Conservation (phyloP, 1,284 basidiomycete genomes). For the Coniferiporia sulphurascens region DNA sequence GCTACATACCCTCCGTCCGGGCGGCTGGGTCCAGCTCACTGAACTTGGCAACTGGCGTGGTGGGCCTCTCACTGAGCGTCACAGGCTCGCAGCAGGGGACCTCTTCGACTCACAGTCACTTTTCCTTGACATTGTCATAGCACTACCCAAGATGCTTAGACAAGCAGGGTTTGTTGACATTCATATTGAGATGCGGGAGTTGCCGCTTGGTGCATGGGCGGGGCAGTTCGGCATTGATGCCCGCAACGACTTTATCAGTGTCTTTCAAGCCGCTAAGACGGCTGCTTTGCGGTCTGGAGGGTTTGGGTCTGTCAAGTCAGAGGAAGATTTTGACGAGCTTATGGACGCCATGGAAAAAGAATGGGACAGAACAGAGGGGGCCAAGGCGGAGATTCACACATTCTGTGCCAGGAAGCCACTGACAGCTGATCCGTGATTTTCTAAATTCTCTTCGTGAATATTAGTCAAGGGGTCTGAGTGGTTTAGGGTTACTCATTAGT, state of each 20-base stretch:
- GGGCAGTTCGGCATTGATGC: conserved; percentile 18
- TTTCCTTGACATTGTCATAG: conserved; percentile 17
- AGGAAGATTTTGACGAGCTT: conserved; percentile 3
- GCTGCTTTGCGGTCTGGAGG: not conserved
- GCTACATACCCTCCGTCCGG: conserved; percentile 26
- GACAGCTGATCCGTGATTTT: not conserved
- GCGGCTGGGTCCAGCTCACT: conserved; percentile 28
- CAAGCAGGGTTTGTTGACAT: conserved; percentile 24
- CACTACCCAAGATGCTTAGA: conserved; percentile 22
- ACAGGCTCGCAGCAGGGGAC: not conserved
- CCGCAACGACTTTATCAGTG: conserved; percentile 20
- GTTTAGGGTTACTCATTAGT: too few relatives aligned
- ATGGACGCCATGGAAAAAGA: conserved; percentile 1
- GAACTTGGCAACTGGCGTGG: conserved; percentile 18
- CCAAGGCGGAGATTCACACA: not conserved
- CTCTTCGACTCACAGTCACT: conserved; percentile 17
- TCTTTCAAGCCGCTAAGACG: conserved; percentile 9
- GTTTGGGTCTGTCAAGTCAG: not conserved
- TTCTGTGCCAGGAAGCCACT: not conserved
- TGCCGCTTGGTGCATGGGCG: conserved; percentile 22
- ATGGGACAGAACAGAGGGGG: conserved; percentile 1
- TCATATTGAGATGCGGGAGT: conserved; percentile 12
- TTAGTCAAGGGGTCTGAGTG: too few relatives aligned
- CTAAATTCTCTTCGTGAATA: too few relatives aligned
- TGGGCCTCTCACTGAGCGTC: not conserved